Conservation (phyloP, 495 filamentous ascomycete genomes). For the Oleoguttula mirabilis region DNA sequence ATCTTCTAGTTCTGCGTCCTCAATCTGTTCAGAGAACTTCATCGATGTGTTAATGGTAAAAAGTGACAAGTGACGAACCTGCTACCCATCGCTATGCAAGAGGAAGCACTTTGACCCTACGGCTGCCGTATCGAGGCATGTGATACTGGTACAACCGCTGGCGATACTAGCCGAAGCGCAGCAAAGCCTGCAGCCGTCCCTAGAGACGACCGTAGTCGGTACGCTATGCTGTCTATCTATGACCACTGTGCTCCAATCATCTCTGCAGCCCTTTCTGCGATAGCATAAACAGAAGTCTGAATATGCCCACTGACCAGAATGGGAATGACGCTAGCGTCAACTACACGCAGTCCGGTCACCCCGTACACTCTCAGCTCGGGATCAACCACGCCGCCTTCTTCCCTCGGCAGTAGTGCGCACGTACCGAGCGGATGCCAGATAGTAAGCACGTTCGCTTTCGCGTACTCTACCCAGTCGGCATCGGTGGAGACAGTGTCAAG, state of each 20-base stretch:
- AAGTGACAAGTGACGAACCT: too few species aligned
- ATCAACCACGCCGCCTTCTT: constrained; percentile 27
- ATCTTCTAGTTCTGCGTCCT: constrained; percentile 16
- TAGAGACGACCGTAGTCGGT: too few species aligned
- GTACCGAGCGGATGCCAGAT: constrained; percentile 37
- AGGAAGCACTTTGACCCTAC: too few species aligned
- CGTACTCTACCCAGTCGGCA: constrained; percentile 13
- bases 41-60: too few species aligned
- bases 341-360: constrained; percentile 11
- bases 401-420: constrained; percentile 38
- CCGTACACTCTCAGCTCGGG: constrained; percentile 15
- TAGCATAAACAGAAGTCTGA: constrained; percentile 14
- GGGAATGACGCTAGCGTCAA: constrained; percentile 19
- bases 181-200: too few species aligned
- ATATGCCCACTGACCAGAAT: constrained; percentile 7
- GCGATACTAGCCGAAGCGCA: too few species aligned
- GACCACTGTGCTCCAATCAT: too few species aligned
- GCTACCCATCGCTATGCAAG: too few species aligned
- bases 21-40: constrained; percentile 14
- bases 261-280: constrained; percentile 19
- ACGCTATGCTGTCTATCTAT: too few species aligned
- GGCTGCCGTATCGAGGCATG: too few species aligned
- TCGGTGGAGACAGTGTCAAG: constrained; percentile 8
- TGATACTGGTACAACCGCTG: too few species aligned
- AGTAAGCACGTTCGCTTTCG: constrained; percentile 1